Conservation (phyloP, 2,329 filamentous ascomycete species). For the Rosellinia necatrix region DNA sequence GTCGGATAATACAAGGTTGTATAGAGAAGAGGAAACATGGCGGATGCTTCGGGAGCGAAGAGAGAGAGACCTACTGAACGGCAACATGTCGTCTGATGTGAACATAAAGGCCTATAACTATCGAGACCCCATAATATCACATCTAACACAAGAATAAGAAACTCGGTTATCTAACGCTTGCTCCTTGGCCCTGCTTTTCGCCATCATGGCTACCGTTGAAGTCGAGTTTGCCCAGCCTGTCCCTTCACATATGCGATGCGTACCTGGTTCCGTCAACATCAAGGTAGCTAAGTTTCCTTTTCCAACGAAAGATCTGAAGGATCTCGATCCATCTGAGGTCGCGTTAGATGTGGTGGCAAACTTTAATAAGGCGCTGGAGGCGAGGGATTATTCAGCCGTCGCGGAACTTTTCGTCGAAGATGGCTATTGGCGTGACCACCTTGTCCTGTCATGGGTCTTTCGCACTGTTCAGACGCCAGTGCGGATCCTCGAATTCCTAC, state of each 20-base stretch:
- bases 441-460: slow-evolving; percentile 13
- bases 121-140: background rate
- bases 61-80: too few species aligned
- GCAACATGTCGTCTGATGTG: too few species aligned
- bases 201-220: slow-evolving; percentile 8
- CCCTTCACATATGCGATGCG: slow-evolving; percentile 15
- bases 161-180: background rate
- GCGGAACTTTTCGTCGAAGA: slow-evolving; percentile 8
- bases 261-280: slow-evolving; percentile 12
- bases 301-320: background rate
- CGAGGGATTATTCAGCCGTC: background rate
- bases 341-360: slow-evolving; percentile 1
- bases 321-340: slow-evolving; percentile 1
- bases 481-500: slow-evolving; percentile 8
- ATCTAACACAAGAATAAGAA: background rate
- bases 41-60: background rate
- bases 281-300: slow-evolving; percentile 10
- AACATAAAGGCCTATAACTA: too few species aligned
- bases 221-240: slow-evolving; percentile 1
- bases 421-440: slow-evolving; percentile 17
- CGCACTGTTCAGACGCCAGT: slow-evolving; percentile 7
- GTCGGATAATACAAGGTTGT: background rate
- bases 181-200: background rate
- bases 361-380: slow-evolving; percentile 3
- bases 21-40: background rate